phyloP scores from a whole-genome alignment of 2,329 filamentous ascomycete species.

The Monosporascus sp. region DNA sequence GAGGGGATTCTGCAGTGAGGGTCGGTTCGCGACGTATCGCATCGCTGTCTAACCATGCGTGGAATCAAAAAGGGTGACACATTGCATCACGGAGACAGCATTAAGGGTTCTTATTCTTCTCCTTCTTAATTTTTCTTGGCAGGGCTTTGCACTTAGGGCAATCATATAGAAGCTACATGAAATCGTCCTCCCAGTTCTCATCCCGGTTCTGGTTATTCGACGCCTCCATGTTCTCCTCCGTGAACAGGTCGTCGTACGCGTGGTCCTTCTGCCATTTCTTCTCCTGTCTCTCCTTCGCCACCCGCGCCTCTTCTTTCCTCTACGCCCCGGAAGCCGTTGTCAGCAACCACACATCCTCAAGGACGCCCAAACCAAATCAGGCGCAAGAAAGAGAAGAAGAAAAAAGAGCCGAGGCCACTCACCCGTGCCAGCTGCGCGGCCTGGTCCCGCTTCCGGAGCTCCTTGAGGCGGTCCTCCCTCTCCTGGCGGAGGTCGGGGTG shows the following conservation, averaged over 20 bases:
- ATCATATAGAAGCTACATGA: conserved; percentile 58
- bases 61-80: too few species aligned
- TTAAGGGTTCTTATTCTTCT: background rate
- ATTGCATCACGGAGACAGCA: too few species aligned
- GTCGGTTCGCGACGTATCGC: background rate
- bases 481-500: conserved; percentile 79
- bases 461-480: conserved; percentile 68
- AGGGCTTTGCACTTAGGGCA: background rate
- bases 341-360: too few species aligned
- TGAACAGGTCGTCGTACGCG: conserved; percentile 89
- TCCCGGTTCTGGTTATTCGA: conserved; percentile 82
- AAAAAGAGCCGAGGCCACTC: conserved; percentile 18
- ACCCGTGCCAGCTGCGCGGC: conserved; percentile 58
- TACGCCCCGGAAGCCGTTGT: conserved; percentile 22
- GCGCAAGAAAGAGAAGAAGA: background rate
- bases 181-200: conserved; percentile 80
- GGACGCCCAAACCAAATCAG: background rate
- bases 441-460: conserved; percentile 68
- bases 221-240: conserved; percentile 69
- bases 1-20: background rate
- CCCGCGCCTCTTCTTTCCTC: conserved; percentile 70
- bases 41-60: too few species aligned
- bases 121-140: background rate
- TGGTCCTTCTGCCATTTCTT: conserved; percentile 96
- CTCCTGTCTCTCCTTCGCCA: conserved; percentile 77